Evolutionary conservation across 2,329 filamentous ascomycete genomes (phyloP).

Genomic region (Pseudocercospora cruenta): DNA sequence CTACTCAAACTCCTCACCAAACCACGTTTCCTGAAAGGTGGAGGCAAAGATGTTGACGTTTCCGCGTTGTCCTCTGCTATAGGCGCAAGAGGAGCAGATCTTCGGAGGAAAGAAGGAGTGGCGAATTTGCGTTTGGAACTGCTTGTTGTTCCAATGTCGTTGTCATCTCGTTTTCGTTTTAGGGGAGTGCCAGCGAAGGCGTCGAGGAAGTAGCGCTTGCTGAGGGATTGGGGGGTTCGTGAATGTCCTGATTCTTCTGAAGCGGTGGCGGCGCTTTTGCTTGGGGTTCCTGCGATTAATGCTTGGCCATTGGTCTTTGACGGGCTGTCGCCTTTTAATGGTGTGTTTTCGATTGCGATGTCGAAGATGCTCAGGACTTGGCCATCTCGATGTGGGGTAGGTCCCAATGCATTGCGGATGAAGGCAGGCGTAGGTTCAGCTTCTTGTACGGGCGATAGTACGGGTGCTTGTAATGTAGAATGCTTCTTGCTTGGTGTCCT

Average conservation of each 20-base stretch:
- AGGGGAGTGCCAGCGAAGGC: slow-evolving; percentile 66
- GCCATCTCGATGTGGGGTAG: slow-evolving; percentile 79
- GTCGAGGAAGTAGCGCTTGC: slow-evolving; percentile 65
- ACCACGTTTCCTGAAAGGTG: slow-evolving; percentile 48
- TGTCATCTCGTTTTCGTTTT: slow-evolving; percentile 50
- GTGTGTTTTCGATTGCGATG: slow-evolving; percentile 52
- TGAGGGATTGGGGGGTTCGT: slow-evolving; percentile 56
- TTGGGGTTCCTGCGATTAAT: slow-evolving; percentile 46
- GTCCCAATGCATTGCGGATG: slow-evolving; percentile 58
- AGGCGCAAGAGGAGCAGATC: slow-evolving; percentile 52
- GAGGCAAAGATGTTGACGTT: slow-evolving; percentile 11
- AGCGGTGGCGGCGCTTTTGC: slow-evolving; percentile 32
- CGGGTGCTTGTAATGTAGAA: background rate
- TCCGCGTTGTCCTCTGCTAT: slow-evolving; percentile 61
- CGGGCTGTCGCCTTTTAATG: slow-evolving; percentile 22
- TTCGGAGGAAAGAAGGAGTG: slow-evolving; percentile 72
- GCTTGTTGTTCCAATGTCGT: slow-evolving; percentile 37
- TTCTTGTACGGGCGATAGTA: slow-evolving; percentile 31
- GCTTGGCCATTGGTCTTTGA: slow-evolving; percentile 29
- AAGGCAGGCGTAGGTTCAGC: slow-evolving; percentile 35
- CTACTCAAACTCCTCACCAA: slow-evolving; percentile 73
- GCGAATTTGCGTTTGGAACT: slow-evolving; percentile 52
- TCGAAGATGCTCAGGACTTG: slow-evolving; percentile 79
- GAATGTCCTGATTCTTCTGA: slow-evolving; percentile 23
- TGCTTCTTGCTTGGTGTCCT: slow-evolving; percentile 26